Base-by-base conservation (phyloP, 331 rosid genomes). In the Quercus tomentella region DNA sequence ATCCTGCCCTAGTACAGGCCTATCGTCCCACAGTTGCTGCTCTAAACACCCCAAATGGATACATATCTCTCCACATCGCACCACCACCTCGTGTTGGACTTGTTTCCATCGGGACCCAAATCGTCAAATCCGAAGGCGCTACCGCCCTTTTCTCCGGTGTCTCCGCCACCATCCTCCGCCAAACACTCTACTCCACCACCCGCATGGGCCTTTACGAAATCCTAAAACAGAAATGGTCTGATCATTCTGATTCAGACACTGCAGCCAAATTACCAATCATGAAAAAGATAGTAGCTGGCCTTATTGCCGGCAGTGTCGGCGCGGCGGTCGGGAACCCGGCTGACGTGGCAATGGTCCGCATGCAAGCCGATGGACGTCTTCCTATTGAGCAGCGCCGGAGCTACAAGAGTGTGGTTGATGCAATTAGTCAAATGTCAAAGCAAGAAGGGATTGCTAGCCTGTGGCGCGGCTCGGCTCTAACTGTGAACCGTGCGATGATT, bases 111-210 rank as follows among this genome's bases (percentile, higher is more conserved):
- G n/a, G 8, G 23, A 10, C n/a, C 7, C 18, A 20, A 55, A 55
- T 61, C 18, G 33, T 55, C 62, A 15, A 18, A 31, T 4, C 56
- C n/a, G 12, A 52, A 66, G 54, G 10, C 6, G 4, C 18, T 5
- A 2, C 45, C 15, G 76, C 76, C 17, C 41, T 72, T 2, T 72
- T 72, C 9, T 72, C 76, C 0, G 62, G 76, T 4, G 45, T 72
- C 60, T 72, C 76, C 5, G 45, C 76, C 41, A 72, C 76, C n/a
- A 7, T 72, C 37, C 45, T 72, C 60, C 45, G 62, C 43, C 62
- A 72, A 51, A 51, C 62, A 6, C 62, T 72, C 17, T 72, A 72
- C 62, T 72, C 76, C 62, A 72, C 76, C 60, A 72, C 76, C 61
- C 45, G 62, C 3, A 72, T 72, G 76, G 76, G 76, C 21, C 62